Base-by-base conservation (phyloP, 1,284 basidiomycete species). In the Cryptococcus neoformans region DNA sequence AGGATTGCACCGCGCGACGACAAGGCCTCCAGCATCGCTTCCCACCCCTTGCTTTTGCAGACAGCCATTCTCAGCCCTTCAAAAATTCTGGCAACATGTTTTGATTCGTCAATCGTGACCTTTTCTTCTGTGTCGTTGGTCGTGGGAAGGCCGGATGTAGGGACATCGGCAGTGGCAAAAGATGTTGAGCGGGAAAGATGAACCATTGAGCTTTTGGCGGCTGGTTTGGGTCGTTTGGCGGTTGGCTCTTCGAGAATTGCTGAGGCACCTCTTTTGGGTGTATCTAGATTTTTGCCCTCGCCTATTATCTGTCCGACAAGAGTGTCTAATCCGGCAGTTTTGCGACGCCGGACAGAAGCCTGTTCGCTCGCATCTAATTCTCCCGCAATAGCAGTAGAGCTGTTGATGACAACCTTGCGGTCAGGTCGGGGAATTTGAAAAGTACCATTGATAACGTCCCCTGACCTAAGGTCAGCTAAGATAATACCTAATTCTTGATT, bases 231-330 rank as follows among this genome's bases (percentile, higher is more conserved):
- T 28, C 34, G 21, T 35, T 47, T 47, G 28, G 34, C 21, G 7
- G 28, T 7, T 47, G 46, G 46, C 16, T 47, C 46, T 28, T 47
- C 34, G 9, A 14, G 17, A 47, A 28, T 21, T 28, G 21, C 46
- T 3, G 17, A 9, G 10, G 17, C 14, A 10, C 12, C 3, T 14
- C 46, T 28, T 47, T 47, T 35, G 14, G 34, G 46, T 21, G 46
- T 28, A 14, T 28, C 28, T 28, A 6, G 21, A 11, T 14, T 28
- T 7, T 28, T 47, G 14, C 34, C 46, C 4, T 34, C 46, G 7
- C 46, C 28, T 34, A 76, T 60, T 51, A 75, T 55, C 16, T 74
- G 68, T n/a, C 63, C 65, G 11, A 74, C 73, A 10, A 76, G 67
- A 4, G 51, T 53, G 35, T 56, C 57, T 8, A 63, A 37, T 1